Conservation (phyloP, 345 rosid genomes). For the Carallia pectinifolia region DNA sequence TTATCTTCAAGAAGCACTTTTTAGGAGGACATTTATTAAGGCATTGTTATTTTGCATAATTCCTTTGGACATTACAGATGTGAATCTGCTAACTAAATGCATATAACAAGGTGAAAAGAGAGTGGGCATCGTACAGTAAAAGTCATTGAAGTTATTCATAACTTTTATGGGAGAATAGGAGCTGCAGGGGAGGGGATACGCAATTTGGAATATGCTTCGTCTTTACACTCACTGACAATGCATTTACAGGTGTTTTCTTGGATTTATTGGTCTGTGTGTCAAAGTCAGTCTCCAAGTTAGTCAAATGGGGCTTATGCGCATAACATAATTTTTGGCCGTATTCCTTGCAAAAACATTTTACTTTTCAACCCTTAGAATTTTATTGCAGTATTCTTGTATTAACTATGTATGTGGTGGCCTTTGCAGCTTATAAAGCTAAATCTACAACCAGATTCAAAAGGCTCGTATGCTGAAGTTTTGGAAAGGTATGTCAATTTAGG, state of each 20-base stretch:
- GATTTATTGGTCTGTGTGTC: background rate
- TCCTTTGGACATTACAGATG: background rate
- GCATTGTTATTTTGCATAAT: background rate
- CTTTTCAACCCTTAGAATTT: conserved; percentile 5
- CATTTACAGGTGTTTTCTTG: background rate
- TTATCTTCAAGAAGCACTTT: background rate
- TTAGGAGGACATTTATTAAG: background rate
- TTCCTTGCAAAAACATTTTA: background rate
- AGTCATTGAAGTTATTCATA: background rate
- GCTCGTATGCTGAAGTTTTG: conserved; percentile 83
- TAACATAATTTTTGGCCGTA: background rate
- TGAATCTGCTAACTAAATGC: background rate
- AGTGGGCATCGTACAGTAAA: background rate
- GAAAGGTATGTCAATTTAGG: conserved; percentile 91
- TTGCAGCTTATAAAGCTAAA: conserved; percentile 83
- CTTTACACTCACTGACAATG: background rate
- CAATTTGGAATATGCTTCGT: background rate
- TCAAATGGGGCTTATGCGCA: background rate
- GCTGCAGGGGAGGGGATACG: background rate
- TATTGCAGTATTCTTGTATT: background rate
- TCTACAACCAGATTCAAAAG: conserved; percentile 79
- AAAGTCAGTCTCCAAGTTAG: background rate
- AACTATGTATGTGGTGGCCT: conserved; percentile 12
- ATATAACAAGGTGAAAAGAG: background rate
- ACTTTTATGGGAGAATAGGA: background rate